Percentiles rank a stretch among this genome's conserved stretches.
Evolutionary conservation across 192 early-diverging fungal genomes (phyloP).

Genomic region (Dissophora globulifera): DNA sequence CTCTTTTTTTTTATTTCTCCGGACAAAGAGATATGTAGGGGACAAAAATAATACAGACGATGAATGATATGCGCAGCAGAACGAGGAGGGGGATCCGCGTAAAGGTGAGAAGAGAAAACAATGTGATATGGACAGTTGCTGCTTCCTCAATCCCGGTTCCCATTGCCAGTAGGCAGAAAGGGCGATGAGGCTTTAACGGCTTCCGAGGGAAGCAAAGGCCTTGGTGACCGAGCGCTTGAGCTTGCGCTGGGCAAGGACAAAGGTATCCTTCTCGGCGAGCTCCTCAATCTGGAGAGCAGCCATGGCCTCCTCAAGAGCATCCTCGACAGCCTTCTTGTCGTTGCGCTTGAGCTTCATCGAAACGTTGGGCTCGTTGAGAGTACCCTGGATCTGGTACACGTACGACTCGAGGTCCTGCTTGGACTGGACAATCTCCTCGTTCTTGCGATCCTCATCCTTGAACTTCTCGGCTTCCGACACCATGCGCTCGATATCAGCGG

Average conservation of each 20-base stretch:
- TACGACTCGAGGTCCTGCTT: conserved; percentile 84
- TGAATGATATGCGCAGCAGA: background rate
- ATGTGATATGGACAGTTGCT: conserved; percentile 4
- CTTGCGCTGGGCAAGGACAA: conserved; percentile 75
- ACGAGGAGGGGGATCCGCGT: background rate
- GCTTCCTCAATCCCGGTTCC: too few relatives aligned
- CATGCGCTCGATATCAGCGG: conserved; percentile 95
- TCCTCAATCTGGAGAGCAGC: conserved; percentile 75
- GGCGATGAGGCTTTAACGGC: too few relatives aligned
- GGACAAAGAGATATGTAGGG: background rate
- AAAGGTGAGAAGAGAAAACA: background rate
- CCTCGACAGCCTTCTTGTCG: conserved; percentile 78
- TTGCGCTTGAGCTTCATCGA: conserved; percentile 76
- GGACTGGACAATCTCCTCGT: conserved; percentile 79
- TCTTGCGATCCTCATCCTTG: conserved; percentile 79
- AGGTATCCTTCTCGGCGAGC: conserved; percentile 68
- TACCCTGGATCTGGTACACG: conserved; percentile 76
- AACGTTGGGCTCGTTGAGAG: conserved; percentile 75
- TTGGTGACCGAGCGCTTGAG: conserved; percentile 76
- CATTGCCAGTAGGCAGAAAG: too few relatives aligned
- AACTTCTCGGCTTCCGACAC: conserved; percentile 90
- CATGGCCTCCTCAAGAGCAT: conserved; percentile 81
- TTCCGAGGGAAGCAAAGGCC: conserved; percentile 67
- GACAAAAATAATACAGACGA: conserved; percentile 1
- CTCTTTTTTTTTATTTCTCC: conserved; percentile 6